Evolutionary conservation across 345 rosid genomes (phyloP).

Genomic region (Fremontodendron californicum): DNA sequence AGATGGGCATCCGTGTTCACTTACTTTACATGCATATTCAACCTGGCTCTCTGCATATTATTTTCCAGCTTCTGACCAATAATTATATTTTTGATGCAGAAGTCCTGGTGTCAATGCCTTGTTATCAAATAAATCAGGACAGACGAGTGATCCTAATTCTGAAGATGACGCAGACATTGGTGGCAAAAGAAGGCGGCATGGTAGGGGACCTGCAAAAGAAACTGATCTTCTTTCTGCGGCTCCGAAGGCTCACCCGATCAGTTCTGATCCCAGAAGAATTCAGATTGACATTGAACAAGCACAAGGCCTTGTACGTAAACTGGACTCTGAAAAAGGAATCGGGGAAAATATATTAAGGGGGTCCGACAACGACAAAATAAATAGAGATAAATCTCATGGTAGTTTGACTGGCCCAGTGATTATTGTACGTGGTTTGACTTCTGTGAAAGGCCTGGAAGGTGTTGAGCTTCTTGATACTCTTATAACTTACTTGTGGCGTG

Average conservation of each 20-base stretch:
- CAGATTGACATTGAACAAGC: constrained; percentile 75
- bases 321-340: constrained; percentile 86
- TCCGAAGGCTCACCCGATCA: constrained; percentile 77
- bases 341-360: constrained; percentile 72
- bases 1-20: constrained; percentile 22
- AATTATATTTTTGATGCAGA: constrained; percentile 41
- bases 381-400: constrained; percentile 71
- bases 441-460: constrained; percentile 97
- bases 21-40: constrained; percentile 3
- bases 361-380: constrained; percentile 55
- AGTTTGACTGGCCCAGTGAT: constrained; percentile 81
- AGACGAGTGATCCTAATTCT: constrained; percentile 58
- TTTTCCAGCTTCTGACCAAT: background rate
- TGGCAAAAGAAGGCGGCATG: constrained; percentile 70
- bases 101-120: constrained; percentile 62
- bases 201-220: constrained; percentile 52
- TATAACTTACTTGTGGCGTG: constrained; percentile 92
- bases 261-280: constrained; percentile 80
- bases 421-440: constrained; percentile 78
- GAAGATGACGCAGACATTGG: constrained; percentile 73
- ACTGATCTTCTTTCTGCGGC: constrained; percentile 66
- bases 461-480: constrained; percentile 88
- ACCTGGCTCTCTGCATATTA: background rate
- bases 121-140: constrained; percentile 58
- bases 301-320: constrained; percentile 73